phyloP scores from a whole-genome alignment of 805 yeast genomes.

The Clavispora fructus region DNA sequence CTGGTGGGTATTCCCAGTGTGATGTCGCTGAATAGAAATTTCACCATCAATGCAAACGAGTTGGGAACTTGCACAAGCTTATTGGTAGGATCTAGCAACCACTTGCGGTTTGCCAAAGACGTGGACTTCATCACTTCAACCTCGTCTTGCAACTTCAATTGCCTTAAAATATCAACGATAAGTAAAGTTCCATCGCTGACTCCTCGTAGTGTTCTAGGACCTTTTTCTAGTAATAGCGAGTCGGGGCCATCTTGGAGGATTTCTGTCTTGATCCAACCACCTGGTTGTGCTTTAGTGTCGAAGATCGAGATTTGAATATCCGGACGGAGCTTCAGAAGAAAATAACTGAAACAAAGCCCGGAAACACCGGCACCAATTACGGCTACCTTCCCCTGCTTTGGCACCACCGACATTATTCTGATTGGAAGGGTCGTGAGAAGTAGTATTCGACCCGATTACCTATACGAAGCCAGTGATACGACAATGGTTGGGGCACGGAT shows the following conservation, averaged over 20 bases:
- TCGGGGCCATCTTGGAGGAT: conserved; percentile 21
- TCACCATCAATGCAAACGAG: conserved; percentile 22
- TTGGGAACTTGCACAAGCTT: conserved; percentile 53
- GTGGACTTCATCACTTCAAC: conserved; percentile 54
- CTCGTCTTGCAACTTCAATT: conserved; percentile 43
- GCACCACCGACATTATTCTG: conserved; percentile 15
- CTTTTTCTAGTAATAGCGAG: conserved; percentile 59
- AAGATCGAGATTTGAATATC: conserved; percentile 61
- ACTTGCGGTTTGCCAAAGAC: conserved; percentile 69
- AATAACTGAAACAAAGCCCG: conserved; percentile 71
- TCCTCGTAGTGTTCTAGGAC: conserved; percentile 88
- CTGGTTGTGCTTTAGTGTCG: conserved; percentile 53
- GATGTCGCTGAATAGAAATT: conserved; percentile 39
- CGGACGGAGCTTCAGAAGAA: conserved; percentile 67
- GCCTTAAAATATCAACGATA: conserved; percentile 53
- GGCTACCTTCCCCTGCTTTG: conserved; percentile 46
- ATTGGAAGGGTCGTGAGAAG: neutral
- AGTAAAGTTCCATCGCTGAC: conserved; percentile 71
- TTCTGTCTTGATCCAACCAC: conserved; percentile 76
- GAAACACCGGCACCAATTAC: conserved; percentile 88
- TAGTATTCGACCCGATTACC: neutral
- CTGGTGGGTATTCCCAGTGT: conserved; percentile 42
- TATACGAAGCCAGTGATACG: neutral
- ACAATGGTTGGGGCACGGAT: neutral
- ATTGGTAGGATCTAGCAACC: conserved; percentile 45